These are phyloP conservation scores for Cutaneotrichosporon cutaneum DNA, from an alignment of 1,284 basidiomycete genomes.

Conservation along the genomic window DNA sequence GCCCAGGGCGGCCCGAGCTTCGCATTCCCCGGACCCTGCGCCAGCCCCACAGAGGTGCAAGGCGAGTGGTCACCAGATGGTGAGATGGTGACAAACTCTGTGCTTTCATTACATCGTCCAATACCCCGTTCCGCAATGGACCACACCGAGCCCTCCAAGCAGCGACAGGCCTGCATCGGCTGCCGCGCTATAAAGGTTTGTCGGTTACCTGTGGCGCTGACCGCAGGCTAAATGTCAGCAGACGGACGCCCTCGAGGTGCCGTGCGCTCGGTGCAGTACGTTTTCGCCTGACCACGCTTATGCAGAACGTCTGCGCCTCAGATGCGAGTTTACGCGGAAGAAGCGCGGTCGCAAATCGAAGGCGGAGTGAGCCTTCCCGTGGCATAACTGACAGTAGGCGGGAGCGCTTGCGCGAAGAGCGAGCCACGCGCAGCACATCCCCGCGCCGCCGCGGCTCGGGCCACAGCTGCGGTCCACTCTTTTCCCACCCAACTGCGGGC, in stretches of 20 bases:
- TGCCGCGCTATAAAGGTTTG: not conserved
- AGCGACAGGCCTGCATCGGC: not conserved
- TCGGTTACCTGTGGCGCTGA: not conserved
- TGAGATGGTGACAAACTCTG: not conserved
- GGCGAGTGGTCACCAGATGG: no score
- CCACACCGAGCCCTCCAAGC: not conserved
- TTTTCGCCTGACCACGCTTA: not conserved
- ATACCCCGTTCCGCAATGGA: not conserved
- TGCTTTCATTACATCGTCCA: not conserved
- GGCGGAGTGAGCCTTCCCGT: not conserved
- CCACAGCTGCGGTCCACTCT: not conserved
- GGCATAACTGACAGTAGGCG: not conserved
- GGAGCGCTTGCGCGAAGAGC: not conserved
- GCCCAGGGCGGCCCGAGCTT: no score
- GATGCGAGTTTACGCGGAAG: not conserved
- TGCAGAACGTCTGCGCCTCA: not conserved
- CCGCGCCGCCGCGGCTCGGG: not conserved
- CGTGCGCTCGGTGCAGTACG: not conserved
- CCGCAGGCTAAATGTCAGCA: not conserved
- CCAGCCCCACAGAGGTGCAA: no score
- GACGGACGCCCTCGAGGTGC: not conserved
- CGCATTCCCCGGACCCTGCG: no score
- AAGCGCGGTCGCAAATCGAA: conserved; percentile 5
- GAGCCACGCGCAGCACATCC: not conserved
- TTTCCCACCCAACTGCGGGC: not conserved